These are phyloP conservation scores for Marsdenia floribunda DNA, from an alignment of 257 asterid genomes.

Conservation along the genomic window DNA sequence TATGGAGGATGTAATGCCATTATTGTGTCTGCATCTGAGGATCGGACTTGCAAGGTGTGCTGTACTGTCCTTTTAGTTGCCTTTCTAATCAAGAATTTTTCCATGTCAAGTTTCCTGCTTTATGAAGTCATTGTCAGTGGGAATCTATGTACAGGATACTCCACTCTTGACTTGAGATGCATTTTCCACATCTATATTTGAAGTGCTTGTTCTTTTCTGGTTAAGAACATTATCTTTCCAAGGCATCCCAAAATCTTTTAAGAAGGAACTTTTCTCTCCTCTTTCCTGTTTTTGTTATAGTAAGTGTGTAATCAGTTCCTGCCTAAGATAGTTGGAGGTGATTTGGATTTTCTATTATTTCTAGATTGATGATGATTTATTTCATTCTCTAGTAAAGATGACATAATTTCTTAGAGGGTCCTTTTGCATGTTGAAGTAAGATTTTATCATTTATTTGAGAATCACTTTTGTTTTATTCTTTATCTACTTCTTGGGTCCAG, in stretches of 20 bases:
- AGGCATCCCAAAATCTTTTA: too few species aligned
- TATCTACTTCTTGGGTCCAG: neutral
- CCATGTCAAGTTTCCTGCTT: neutral
- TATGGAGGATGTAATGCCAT: conserved; percentile 71
- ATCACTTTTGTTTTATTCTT: neutral
- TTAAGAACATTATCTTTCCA: neutral
- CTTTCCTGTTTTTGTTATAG: neutral
- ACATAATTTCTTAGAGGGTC: neutral
- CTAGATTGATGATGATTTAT: neutral
- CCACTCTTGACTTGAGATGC: neutral
- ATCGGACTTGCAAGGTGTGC: conserved; percentile 91
- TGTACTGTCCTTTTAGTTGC: neutral
- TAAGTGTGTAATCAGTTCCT: too few species aligned
- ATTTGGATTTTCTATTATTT: neutral
- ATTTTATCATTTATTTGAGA: neutral
- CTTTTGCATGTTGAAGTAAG: neutral
- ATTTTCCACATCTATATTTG: neutral
- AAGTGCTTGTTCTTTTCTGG: neutral
- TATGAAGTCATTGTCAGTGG: neutral
- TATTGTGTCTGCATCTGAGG: conserved; percentile 87
- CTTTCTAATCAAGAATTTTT: conserved; percentile 8
- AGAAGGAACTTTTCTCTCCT: neutral
- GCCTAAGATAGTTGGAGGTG: neutral
- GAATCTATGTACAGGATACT: neutral
- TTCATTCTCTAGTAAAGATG: neutral